Evolutionary conservation across 192 early-diverging fungal genomes (phyloP).

Genomic region (Ramicandelaber brevisporus): DNA sequence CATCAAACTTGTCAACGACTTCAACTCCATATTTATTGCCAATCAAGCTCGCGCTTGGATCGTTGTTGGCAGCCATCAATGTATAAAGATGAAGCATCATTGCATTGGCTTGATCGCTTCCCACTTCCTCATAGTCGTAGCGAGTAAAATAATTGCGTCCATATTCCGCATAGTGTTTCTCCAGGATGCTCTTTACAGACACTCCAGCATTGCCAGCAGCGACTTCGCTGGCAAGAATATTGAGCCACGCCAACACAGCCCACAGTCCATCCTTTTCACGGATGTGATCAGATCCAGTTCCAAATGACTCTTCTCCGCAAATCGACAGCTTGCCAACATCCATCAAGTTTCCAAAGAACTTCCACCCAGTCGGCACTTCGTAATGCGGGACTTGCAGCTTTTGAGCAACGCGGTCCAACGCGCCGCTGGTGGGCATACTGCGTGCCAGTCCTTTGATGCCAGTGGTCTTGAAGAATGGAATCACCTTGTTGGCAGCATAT

Average conservation of each 20-base stretch:
- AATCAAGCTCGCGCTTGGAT: slow-evolving; percentile 18
- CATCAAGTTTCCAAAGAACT: slow-evolving; percentile 99
- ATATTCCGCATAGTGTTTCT: slow-evolving; percentile 51
- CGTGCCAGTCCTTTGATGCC: slow-evolving; percentile 74
- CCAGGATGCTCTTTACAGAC: slow-evolving; percentile 54
- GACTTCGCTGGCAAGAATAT: slow-evolving; percentile 56
- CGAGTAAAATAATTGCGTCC: slow-evolving; percentile 93
- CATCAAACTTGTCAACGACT: slow-evolving; percentile 32
- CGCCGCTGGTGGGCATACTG: slow-evolving; percentile 86
- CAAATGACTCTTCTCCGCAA: slow-evolving; percentile 96
- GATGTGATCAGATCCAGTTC: slow-evolving; percentile 94
- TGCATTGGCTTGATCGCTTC: slow-evolving; percentile 39
- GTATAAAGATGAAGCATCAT: slow-evolving; percentile 51
- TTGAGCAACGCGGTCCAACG: slow-evolving; percentile 70
- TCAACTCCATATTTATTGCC: slow-evolving; percentile 31
- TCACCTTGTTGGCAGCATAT: slow-evolving; percentile 40
- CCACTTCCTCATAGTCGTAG: slow-evolving; percentile 96
- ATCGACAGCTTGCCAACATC: slow-evolving; percentile 80
- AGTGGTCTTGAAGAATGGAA: slow-evolving; percentile 74
- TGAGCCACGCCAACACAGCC: slow-evolving; percentile 93
- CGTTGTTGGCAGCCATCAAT: slow-evolving; percentile 13
- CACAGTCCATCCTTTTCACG: slow-evolving; percentile 98
- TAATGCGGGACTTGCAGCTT: slow-evolving; percentile 53
- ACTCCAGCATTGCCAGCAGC: slow-evolving; percentile 25
- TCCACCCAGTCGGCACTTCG: slow-evolving; percentile 84